Base-by-base conservation (phyloP, 139 green algal genomes). In the Spirogloea muscicola region DNA sequence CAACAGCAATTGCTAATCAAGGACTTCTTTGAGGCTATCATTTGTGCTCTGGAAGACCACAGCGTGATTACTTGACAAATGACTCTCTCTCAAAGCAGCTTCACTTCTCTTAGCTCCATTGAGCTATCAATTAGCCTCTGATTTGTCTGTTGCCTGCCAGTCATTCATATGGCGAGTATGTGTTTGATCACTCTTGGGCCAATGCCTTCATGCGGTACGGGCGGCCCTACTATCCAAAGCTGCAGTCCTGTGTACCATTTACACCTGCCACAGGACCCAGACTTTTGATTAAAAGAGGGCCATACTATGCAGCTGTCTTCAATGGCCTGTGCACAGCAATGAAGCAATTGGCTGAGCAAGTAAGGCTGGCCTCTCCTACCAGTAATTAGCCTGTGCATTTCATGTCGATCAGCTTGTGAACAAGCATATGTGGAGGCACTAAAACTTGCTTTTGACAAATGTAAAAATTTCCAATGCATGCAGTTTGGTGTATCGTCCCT, bases 171-270 rank as follows among this genome's bases (percentile, higher is more conserved):
- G 87, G 91, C 0, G 91, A 96, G 67, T 96, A 95, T 61, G 90
- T 96, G 2, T 96, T 96, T 77, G 91, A 96, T 74, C 66, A 80
- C 38, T 84, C 74, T 40, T 94, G 89, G 89, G 90, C 82, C 4
- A 71, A 87, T 36, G 84, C 67, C 3, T 76, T 46, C 62, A 6
- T 41, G 4, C 63, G 51, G 27, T 49, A 57, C 13, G 84, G 81
- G 25, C 39, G 79, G 16, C 16, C 38, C 33, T 96, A 96, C 81
- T 96, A 96, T 55, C 92, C 92, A 2, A 97, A 96, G 81, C 86
- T 97, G 42, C 92, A 94, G 81, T 80, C 39, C 7, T 92, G 87
- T n/a, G 91, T 97, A 44, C 92, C 92, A 25, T 97, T 97, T 85
- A 92, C 90, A 0, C 92, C 92, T 9, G 92, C 90, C 2, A 87